Conservation (phyloP, 2,329 filamentous ascomycete genomes). For the Diaporthe velutina region DNA sequence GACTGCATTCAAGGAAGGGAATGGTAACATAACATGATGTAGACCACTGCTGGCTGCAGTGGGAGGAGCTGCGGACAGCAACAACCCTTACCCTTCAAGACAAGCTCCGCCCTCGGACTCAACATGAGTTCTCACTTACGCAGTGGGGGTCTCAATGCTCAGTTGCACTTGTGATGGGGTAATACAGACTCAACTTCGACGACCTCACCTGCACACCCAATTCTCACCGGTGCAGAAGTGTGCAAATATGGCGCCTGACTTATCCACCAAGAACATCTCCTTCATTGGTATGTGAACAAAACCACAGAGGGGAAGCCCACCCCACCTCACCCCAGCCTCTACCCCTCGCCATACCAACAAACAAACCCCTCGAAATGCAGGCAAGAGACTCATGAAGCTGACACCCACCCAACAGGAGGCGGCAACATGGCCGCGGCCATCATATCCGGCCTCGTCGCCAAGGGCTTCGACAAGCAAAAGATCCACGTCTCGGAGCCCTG, state of each 20-base stretch:
- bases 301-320: neutral
- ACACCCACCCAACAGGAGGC: constrained; percentile 49
- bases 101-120: constrained; percentile 16
- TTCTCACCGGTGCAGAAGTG: constrained; percentile 2
- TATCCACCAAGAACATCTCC: constrained; percentile 38
- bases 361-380: neutral
- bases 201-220: neutral
- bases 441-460: constrained; percentile 60
- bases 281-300: constrained; percentile 36
- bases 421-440: constrained; percentile 68
- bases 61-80: neutral
- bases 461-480: constrained; percentile 54
- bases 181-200: neutral
- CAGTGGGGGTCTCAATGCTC: neutral
- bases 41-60: neutral
- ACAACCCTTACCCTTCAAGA: constrained; percentile 16
- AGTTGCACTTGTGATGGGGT: neutral
- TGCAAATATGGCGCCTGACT: constrained; percentile 35
- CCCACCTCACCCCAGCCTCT: neutral
- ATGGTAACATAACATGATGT: neutral
- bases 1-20: neutral
- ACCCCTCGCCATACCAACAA: neutral
- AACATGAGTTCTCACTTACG: constrained; percentile 4
- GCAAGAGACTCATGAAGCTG: neutral
- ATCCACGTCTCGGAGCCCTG: constrained; percentile 64